A percentile compares a stretch with the other conserved stretches of the same genome.
These are phyloP conservation scores for Torrubiellomyces zombiae DNA, from an alignment of 2,329 filamentous ascomycete species.

Conservation along the genomic window DNA sequence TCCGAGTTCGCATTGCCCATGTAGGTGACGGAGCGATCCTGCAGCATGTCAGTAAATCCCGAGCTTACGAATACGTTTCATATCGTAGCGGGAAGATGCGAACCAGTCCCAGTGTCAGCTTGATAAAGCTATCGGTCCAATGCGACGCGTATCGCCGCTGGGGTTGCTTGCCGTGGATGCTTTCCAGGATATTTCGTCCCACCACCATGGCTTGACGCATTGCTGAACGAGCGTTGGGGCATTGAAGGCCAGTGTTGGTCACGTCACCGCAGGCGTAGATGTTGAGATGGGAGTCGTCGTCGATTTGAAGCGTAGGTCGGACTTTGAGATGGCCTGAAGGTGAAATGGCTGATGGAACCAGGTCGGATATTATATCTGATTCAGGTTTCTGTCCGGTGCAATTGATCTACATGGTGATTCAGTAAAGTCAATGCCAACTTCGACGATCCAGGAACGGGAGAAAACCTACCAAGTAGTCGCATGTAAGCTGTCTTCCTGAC, in stretches of 20 bases:
- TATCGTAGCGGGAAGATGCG: neutral
- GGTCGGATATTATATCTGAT: slow-evolving; percentile 26
- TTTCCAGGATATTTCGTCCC: slow-evolving; percentile 34
- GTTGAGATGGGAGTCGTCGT: slow-evolving; percentile 27
- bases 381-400: slow-evolving; percentile 43
- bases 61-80: too few relatives aligned
- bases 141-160: slow-evolving; percentile 21
- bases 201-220: slow-evolving; percentile 34
- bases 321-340: slow-evolving; percentile 34
- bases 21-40: slow-evolving; percentile 28
- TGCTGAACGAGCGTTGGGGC: slow-evolving; percentile 38
- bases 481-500: slow-evolving; percentile 26
- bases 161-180: slow-evolving; percentile 23
- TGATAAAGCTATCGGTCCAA: slow-evolving; percentile 33
- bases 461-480: slow-evolving; percentile 30
- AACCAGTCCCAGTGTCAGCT: slow-evolving; percentile 36
- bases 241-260: slow-evolving; percentile 27
- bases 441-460: neutral
- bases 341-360: slow-evolving; percentile 27
- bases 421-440: neutral
- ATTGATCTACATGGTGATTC: slow-evolving; percentile 26
- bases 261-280: slow-evolving; percentile 51
- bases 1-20: slow-evolving; percentile 26
- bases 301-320: slow-evolving; percentile 38
- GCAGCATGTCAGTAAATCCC: neutral